Evolutionary conservation across 192 early-diverging fungal species (phyloP), one percentile per base, ranked within the genome.

Genomic region (Allomyces javanicus): DNA sequence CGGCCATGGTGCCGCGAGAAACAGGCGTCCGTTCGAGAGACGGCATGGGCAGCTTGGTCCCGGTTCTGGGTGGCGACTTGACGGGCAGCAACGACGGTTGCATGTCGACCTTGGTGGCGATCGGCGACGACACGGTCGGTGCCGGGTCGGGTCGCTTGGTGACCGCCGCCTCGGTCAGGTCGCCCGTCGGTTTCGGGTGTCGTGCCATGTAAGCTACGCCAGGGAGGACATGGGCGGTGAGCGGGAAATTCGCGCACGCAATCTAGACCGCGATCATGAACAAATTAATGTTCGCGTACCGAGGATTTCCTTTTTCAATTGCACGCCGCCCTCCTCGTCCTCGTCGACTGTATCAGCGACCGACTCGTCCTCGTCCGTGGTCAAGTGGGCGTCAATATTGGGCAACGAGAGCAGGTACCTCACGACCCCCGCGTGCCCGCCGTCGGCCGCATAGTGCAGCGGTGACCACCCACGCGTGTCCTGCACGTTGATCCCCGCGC

Each of bases 391-490:
- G 27, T 71, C 69, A 10, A 68, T 70, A 22, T 68, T 66, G 14
- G 70, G 70, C 5, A 63, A 25, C 11, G 62, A 61, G 21, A 66
- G 74, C 62, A 86, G 70, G 44, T 79, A 65, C 63, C 65, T 67
- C 58, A 87, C 69, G 22, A 83, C 73, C 1, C 72, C 74, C 25
- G 81, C 63, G 62, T 84, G 81, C 1, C 82, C 82, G 68, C 86
- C 85, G 0, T 84, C 85, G 61, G 77, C 75, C 11, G 85, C 85
- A 69, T 82, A 85, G 64, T 87, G 85, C 66, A 87, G 71, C 1
- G 85, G 84, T 4, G 85, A 84, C 83, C 83, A 86, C 10, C 83
- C 83, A 75, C 78, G 76, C 55, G 62, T 63, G 70, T 82, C 78
- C 4, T 66, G 67, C 50, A 71, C 66, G 63, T 80, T 79, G 12